Percentiles rank a stretch among this genome's conserved stretches.
Conservation (phyloP, 139 green algal species). For the Chlorella sorokiniana region DNA sequence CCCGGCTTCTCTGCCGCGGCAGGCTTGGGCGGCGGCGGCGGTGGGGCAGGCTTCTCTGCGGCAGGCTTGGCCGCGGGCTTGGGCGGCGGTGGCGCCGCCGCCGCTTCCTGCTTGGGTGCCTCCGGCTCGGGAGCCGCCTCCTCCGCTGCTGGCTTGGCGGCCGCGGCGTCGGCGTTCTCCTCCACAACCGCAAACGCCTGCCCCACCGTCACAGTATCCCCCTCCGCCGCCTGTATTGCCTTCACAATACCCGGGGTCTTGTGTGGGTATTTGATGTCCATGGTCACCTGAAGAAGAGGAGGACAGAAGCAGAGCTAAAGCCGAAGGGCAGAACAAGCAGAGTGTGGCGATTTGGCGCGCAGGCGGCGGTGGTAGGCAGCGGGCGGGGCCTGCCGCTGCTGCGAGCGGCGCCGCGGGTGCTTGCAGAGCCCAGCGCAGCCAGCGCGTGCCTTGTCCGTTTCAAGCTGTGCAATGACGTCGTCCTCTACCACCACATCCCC, state of each 20-base stretch:
- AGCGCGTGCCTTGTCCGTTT: slow-evolving; percentile 89
- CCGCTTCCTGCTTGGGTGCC: slow-evolving; percentile 13
- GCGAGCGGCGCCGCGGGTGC: too few species aligned
- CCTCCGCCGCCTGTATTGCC: slow-evolving; percentile 70
- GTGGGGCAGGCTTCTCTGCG: background rate
- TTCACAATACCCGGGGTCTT: slow-evolving; percentile 62
- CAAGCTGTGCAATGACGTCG: slow-evolving; percentile 96
- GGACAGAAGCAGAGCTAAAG: too few species aligned
- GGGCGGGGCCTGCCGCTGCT: too few species aligned
- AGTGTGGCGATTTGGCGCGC: background rate
- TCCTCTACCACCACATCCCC: slow-evolving; percentile 89
- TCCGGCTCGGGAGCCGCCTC: background rate
- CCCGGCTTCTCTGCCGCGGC: slow-evolving; percentile 28
- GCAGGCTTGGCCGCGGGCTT: slow-evolving; percentile 18
- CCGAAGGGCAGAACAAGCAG: background rate
- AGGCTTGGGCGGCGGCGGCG: slow-evolving; percentile 8
- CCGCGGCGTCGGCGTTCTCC: slow-evolving; percentile 49
- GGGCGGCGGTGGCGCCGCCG: slow-evolving; percentile 5
- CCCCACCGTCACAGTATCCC: slow-evolving; percentile 89
- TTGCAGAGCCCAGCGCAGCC: too few species aligned
- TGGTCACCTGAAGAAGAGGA: slow-evolving; percentile 60
- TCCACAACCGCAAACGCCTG: slow-evolving; percentile 81
- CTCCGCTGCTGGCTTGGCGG: slow-evolving; percentile 10
- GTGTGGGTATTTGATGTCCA: slow-evolving; percentile 86
- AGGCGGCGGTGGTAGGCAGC: too few species aligned